A percentile compares a stretch with the other conserved stretches of the same genome.
Evolutionary conservation across 2,329 filamentous ascomycete genomes (phyloP).

Genomic region (Penicillium sp.): DNA sequence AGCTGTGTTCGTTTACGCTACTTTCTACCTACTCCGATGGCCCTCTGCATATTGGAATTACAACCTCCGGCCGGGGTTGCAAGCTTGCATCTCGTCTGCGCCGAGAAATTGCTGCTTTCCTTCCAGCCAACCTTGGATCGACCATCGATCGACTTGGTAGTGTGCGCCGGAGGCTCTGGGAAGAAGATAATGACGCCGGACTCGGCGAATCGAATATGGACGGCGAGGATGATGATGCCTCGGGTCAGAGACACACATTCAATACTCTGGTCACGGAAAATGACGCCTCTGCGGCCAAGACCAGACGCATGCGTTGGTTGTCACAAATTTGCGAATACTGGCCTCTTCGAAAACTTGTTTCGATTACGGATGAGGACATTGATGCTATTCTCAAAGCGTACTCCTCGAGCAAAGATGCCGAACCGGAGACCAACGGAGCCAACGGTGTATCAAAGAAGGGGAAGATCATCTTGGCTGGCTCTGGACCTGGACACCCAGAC

Average conservation of each 20-base stretch:
- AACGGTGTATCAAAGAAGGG: constrained; percentile 55
- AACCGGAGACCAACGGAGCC: background rate
- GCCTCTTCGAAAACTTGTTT: constrained; percentile 82
- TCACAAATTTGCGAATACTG: constrained; percentile 98
- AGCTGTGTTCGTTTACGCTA: constrained; percentile 86
- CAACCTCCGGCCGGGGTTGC: constrained; percentile 92
- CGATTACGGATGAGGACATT: constrained; percentile 80
- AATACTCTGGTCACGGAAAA: constrained; percentile 79
- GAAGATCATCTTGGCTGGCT: constrained; percentile 85
- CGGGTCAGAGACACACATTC: constrained; percentile 75
- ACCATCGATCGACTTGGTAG: constrained; percentile 80
- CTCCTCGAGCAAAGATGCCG: constrained; percentile 39
- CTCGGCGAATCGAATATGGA: constrained; percentile 52
- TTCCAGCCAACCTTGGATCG: constrained; percentile 75
- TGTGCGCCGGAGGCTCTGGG: constrained; percentile 72
- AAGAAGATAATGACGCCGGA: constrained; percentile 68
- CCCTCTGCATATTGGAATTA: constrained; percentile 91
- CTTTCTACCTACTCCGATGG: constrained; percentile 89
- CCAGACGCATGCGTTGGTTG: constrained; percentile 87
- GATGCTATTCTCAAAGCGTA: constrained; percentile 78
- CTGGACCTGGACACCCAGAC: constrained; percentile 90
- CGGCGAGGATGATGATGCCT: constrained; percentile 56
- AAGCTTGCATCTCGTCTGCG: constrained; percentile 89
- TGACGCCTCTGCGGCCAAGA: constrained; percentile 75
- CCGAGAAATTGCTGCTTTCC: constrained; percentile 79